Evolutionary conservation across 352 stramenopile genomes (phyloP).

Genomic region (Phytophthora sp.): DNA sequence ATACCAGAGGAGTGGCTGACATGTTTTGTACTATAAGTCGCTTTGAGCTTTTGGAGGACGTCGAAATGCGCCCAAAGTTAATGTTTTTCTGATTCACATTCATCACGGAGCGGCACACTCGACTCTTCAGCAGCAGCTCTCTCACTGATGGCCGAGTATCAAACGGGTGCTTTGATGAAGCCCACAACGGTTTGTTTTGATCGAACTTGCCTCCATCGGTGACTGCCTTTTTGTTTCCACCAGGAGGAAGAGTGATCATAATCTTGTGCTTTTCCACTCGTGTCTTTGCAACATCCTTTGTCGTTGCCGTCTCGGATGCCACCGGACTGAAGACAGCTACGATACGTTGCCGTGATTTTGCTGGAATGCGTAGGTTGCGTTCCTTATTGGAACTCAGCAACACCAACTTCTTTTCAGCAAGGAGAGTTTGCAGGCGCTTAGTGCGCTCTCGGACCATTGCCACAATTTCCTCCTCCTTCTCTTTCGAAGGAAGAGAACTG

Average conservation of each 20-base stretch:
- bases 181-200: slow-evolving; percentile 65
- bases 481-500: slow-evolving; percentile 53
- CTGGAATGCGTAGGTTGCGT: slow-evolving; percentile 75
- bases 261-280: slow-evolving; percentile 89
- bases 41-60: slow-evolving; percentile 88
- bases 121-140: slow-evolving; percentile 84
- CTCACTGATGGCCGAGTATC: slow-evolving; percentile 78
- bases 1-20: slow-evolving; percentile 84
- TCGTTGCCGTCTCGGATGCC: slow-evolving; percentile 34
- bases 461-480: slow-evolving; percentile 86
- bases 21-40: slow-evolving; percentile 88
- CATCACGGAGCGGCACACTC: slow-evolving; percentile 87
- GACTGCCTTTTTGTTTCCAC: slow-evolving; percentile 86
- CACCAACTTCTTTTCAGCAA: slow-evolving; percentile 76
- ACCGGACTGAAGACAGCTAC: slow-evolving; percentile 79
- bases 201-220: slow-evolving; percentile 63
- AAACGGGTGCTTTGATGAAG: slow-evolving; percentile 81
- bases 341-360: slow-evolving; percentile 81
- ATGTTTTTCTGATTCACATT: slow-evolving; percentile 94
- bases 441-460: slow-evolving; percentile 76
- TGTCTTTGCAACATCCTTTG: slow-evolving; percentile 60
- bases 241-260: slow-evolving; percentile 85
- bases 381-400: slow-evolving; percentile 72
- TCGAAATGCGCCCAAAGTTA: slow-evolving; percentile 89
- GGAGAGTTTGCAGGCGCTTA: slow-evolving; percentile 67